A percentile compares a stretch with the other conserved stretches of the same genome.
phyloP scores from a whole-genome alignment of 352 stramenopile genomes.

The Globisporangium rhizosaccharum region DNA sequence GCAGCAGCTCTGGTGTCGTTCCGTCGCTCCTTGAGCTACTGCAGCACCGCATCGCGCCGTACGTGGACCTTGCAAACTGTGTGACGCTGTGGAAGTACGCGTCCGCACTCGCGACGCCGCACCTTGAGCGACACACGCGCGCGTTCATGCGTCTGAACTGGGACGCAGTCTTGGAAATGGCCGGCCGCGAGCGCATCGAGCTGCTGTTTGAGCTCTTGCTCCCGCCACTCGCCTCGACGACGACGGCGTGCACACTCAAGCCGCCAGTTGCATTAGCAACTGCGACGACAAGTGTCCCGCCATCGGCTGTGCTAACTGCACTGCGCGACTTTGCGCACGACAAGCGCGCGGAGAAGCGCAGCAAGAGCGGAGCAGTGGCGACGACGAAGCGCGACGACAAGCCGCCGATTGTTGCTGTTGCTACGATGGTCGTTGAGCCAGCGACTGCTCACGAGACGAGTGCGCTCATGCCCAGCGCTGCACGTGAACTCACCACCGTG shows the following conservation, averaged over 20 bases:
- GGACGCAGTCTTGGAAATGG: slow-evolving; percentile 63
- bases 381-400: slow-evolving; percentile 1
- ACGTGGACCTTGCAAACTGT: slow-evolving; percentile 60
- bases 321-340: slow-evolving; percentile 10
- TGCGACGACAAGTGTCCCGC: background rate
- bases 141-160: slow-evolving; percentile 70
- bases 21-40: slow-evolving; percentile 19
- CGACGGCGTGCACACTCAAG: background rate
- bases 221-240: slow-evolving; percentile 14
- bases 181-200: slow-evolving; percentile 55
- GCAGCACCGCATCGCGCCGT: slow-evolving; percentile 39
- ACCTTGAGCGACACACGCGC: slow-evolving; percentile 40
- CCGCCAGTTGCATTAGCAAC: background rate
- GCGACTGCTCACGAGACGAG: background rate
- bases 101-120: slow-evolving; percentile 36
- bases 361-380: background rate
- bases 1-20: background rate
- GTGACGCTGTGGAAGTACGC: slow-evolving; percentile 55
- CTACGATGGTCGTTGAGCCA: background rate
- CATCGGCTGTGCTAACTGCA: slow-evolving; percentile 5
- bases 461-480: background rate
- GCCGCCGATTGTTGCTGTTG: background rate
- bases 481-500: background rate
- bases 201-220: slow-evolving; percentile 62
- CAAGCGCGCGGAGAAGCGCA: slow-evolving; percentile 8